These are phyloP conservation scores for Suaeda aralocaspica DNA, from an alignment of 148 eudicot species.

Conservation along the genomic window DNA sequence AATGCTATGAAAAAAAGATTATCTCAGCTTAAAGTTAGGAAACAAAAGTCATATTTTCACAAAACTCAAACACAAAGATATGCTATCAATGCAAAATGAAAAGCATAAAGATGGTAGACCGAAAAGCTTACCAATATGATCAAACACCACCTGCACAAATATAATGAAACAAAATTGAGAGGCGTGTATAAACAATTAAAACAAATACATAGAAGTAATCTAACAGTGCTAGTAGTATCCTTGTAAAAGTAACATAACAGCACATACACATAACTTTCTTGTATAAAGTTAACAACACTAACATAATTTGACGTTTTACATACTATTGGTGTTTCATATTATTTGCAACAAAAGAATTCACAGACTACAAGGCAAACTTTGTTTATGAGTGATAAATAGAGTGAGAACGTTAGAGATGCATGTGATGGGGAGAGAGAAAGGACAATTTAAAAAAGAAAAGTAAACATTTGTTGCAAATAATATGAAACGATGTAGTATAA, in stretches of 20 bases:
- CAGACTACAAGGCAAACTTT: no score
- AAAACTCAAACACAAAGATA: slow-evolving; percentile 13
- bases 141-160: slow-evolving; percentile 88
- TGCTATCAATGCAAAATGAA: not conserved
- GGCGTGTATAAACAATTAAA: not conserved
- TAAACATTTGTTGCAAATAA: no score
- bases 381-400: no score
- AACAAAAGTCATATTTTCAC: slow-evolving; percentile 5
- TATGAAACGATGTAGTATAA: no score
- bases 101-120: slow-evolving; percentile 17
- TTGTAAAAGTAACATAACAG: not conserved
- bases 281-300: not conserved
- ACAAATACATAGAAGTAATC: not conserved
- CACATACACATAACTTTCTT: not conserved
- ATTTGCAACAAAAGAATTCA: no score
- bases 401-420: no score
- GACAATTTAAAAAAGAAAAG: no score
- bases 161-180: slow-evolving; percentile 21
- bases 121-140: slow-evolving; percentile 76
- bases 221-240: no score
- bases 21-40: not conserved
- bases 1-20: slow-evolving; percentile 1
- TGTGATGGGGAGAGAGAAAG: no score
- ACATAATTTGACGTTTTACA: no score
- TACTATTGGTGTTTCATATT: no score